These are phyloP conservation scores for Cordyceps sp. DNA, from an alignment of 2,329 filamentous ascomycete genomes.

Conservation along the genomic window DNA sequence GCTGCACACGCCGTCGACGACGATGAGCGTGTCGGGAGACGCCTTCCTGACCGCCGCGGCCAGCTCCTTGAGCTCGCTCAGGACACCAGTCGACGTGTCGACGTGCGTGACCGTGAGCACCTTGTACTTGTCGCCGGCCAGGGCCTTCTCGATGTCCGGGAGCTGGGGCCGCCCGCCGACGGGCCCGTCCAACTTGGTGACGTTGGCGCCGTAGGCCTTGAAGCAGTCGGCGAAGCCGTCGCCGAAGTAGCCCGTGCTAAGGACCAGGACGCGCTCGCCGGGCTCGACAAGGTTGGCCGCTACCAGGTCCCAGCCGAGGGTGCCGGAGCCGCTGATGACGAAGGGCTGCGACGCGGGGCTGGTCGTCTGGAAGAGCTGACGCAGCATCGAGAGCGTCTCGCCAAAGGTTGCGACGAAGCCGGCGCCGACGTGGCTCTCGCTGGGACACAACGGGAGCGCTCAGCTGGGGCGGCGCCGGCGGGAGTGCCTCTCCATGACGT, in stretches of 20 bases:
- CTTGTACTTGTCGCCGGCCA: slow-evolving; percentile 89
- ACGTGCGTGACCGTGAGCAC: slow-evolving; percentile 89
- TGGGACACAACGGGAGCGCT: no score
- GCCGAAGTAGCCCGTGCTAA: slow-evolving; percentile 94
- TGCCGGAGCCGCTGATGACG: slow-evolving; percentile 85
- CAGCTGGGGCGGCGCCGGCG: no score
- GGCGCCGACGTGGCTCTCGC: slow-evolving; percentile 84
- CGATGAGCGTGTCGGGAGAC: slow-evolving; percentile 76
- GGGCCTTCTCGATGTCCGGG: slow-evolving; percentile 71
- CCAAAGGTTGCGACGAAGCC: slow-evolving; percentile 84
- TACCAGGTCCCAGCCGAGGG: slow-evolving; percentile 91
- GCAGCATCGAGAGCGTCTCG: slow-evolving; percentile 73
- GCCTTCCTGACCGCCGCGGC: slow-evolving; percentile 71
- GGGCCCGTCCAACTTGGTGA: slow-evolving; percentile 76
- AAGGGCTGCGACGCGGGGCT: slow-evolving; percentile 75
- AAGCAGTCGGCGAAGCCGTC: slow-evolving; percentile 91
- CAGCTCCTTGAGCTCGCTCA: slow-evolving; percentile 77
- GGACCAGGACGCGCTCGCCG: slow-evolving; percentile 78
- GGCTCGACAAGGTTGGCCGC: slow-evolving; percentile 84
- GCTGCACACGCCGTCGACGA: slow-evolving; percentile 94
- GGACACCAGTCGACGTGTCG: slow-evolving; percentile 89
- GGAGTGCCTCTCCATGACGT: slow-evolving; percentile 15
- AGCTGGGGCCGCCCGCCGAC: slow-evolving; percentile 80
- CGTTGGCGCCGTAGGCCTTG: slow-evolving; percentile 75
- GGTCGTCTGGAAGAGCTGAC: slow-evolving; percentile 86